phyloP scores from a whole-genome alignment of 768 basidiomycete genomes.

The Boletus vermiculosoides region DNA sequence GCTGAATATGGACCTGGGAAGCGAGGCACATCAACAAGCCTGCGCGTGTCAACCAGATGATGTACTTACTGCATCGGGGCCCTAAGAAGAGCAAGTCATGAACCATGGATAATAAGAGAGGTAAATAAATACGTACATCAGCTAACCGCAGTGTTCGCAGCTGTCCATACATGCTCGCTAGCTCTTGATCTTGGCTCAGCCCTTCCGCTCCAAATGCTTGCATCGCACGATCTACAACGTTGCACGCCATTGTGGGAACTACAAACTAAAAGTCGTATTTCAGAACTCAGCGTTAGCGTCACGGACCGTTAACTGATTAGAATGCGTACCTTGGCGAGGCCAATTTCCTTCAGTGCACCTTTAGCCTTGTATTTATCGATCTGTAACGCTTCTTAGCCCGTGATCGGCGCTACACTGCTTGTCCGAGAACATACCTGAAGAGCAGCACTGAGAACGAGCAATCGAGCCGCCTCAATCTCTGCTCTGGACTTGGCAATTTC shows the following conservation, averaged over 20 bases:
- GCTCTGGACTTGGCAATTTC: conserved; percentile 92
- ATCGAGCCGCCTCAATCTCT: conserved; percentile 84
- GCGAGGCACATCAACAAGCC: not conserved
- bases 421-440: conserved; percentile 52
- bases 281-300: not conserved
- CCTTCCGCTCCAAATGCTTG: conserved; percentile 98
- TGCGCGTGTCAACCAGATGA: not conserved
- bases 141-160: conserved; percentile 86
- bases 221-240: conserved; percentile 92
- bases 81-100: conserved; percentile 40
- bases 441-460: conserved; percentile 91
- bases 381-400: conserved; percentile 37
- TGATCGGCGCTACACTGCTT: not conserved
- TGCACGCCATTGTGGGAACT: conserved; percentile 86
- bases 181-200: conserved; percentile 81
- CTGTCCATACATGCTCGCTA: conserved; percentile 75
- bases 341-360: conserved; percentile 95
- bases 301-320: not conserved
- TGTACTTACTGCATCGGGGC: conserved; percentile 69
- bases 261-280: conserved; percentile 62
- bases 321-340: conserved; percentile 81
- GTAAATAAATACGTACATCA: conserved; percentile 52
- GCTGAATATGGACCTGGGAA: conserved; percentile 85
- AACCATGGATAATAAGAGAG: not conserved
- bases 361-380: conserved; percentile 92